Base-by-base conservation (phyloP, 257 asterid species). In the Penstemon barbatus region DNA sequence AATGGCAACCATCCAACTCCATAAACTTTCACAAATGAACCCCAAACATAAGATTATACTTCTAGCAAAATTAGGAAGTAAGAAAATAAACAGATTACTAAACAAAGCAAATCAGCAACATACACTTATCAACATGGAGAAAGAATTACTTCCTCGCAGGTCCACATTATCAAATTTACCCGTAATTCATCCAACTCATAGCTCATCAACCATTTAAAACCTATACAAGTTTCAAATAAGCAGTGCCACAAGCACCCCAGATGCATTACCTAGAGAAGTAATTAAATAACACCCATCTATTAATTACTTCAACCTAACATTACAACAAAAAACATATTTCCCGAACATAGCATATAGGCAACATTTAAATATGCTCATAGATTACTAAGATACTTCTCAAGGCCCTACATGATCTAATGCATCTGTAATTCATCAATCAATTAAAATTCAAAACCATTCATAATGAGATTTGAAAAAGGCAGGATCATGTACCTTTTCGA, bases 401-500 rank as follows among this genome's bases (percentile, higher is more conserved):
- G 33, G 33, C 33, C 33, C 33, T 25, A 25, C 33, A 25, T 25
- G 2, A 25, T 25, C 33, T 25, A 25, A 25, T 25, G 33, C 33
- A 25, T 2, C 33, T 25, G 33, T 1, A 25, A 25, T 25, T 25
- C 33, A 1, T 25, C 33, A 25, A 25, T 25, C 33, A 25, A 25
- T 25, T 25, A 25, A 25, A 25, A 25, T 25, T 25, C 33, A 25
- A 25, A 25, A 25, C 2, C 39, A 37, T 11, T 55, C 42, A 50
- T 11, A 59, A 40, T 1, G 66, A 63, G 19, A 41, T 7, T 13
- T 48, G 59, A 51, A 36, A 38, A 42, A 66, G 8, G 39, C n/a
- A n/a, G 54, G 19, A 12, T 25, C 33, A 25, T 25, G 33, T 25
- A 86, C 95, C 96, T 85, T 86, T 88, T 56, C 86, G 81, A 66